Conservation (phyloP, 2,329 filamentous ascomycete species). For the Alternaria sp. region DNA sequence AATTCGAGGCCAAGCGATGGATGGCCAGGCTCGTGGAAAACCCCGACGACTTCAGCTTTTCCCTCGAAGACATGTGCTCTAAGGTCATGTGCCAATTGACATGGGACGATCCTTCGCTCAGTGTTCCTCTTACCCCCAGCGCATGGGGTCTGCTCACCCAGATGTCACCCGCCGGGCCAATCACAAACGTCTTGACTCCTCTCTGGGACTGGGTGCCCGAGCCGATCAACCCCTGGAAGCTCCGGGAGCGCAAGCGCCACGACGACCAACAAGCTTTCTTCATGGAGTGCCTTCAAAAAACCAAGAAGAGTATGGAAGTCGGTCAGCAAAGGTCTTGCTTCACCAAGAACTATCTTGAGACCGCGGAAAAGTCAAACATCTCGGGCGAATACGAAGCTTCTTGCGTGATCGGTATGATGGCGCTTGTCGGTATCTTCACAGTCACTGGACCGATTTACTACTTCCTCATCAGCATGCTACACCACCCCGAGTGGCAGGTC, state of each 20-base stretch:
- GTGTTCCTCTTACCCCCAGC: slow-evolving; percentile 57
- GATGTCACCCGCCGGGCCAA: slow-evolving; percentile 64
- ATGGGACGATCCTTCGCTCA: slow-evolving; percentile 60
- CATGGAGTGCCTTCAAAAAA: slow-evolving; percentile 54
- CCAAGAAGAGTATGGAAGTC: slow-evolving; percentile 42
- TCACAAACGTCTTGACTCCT: slow-evolving; percentile 63
- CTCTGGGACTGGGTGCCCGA: slow-evolving; percentile 59
- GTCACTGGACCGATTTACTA: slow-evolving; percentile 48
- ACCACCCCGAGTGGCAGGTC: slow-evolving; percentile 45
- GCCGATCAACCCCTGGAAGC: slow-evolving; percentile 61
- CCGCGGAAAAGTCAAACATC: slow-evolving; percentile 49
- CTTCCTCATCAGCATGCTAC: slow-evolving; percentile 47
- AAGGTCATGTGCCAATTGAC: slow-evolving; percentile 63
- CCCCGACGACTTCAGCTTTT: slow-evolving; percentile 58
- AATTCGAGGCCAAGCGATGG: slow-evolving; percentile 63
- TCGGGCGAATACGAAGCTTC: slow-evolving; percentile 48
- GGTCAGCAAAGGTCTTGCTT: slow-evolving; percentile 43
- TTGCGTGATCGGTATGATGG: slow-evolving; percentile 50
- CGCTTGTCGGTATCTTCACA: slow-evolving; percentile 49
- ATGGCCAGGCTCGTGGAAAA: slow-evolving; percentile 56
- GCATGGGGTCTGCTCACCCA: slow-evolving; percentile 64
- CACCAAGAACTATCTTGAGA: slow-evolving; percentile 43
- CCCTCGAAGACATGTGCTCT: slow-evolving; percentile 64
- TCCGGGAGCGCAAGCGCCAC: slow-evolving; percentile 59
- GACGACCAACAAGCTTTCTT: slow-evolving; percentile 62